Percentiles rank a stretch among this genome's conserved stretches.
Conservation (phyloP, 108 stramenopile genomes). For the Conticribra guillardii region DNA sequence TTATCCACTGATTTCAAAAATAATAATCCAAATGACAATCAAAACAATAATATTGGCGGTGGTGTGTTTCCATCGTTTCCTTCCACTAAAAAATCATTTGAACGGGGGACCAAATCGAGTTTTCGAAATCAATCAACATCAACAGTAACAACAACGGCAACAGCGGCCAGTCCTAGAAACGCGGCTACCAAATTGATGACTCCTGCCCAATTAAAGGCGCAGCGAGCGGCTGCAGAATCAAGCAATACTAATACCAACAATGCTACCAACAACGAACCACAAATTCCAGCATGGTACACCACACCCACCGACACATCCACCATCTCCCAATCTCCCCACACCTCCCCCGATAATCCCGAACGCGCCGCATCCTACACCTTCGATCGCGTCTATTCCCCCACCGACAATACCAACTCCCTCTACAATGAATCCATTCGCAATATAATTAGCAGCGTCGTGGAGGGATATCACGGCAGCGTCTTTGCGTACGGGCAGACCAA, state of each 20-base stretch:
- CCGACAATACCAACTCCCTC: conserved; percentile 45
- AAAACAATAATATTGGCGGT: neutral
- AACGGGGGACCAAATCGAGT: neutral
- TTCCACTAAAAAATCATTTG: neutral
- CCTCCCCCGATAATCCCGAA: conserved; percentile 6
- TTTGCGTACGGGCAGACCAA: conserved; percentile 89
- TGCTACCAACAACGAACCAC: neutral
- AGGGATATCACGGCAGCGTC: conserved; percentile 93
- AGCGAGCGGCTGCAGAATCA: no score
- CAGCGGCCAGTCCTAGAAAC: neutral
- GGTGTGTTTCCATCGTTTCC: neutral
- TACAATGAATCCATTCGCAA: conserved; percentile 56
- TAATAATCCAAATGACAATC: neutral
- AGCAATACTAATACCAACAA: no score
- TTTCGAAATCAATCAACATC: no score
- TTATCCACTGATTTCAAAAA: conserved; percentile 5
- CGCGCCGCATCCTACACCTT: conserved; percentile 65
- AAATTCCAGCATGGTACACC: conserved; percentile 8
- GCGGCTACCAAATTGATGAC: neutral
- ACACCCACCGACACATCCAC: neutral
- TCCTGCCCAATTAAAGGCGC: neutral
- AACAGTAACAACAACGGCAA: no score
- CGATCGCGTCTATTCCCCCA: conserved; percentile 65
- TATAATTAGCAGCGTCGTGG: conserved; percentile 73
- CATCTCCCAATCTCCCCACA: conserved; percentile 6